Evolutionary conservation across 2,329 filamentous ascomycete genomes (phyloP).

Genomic region (Talaromyces verruculosus): DNA sequence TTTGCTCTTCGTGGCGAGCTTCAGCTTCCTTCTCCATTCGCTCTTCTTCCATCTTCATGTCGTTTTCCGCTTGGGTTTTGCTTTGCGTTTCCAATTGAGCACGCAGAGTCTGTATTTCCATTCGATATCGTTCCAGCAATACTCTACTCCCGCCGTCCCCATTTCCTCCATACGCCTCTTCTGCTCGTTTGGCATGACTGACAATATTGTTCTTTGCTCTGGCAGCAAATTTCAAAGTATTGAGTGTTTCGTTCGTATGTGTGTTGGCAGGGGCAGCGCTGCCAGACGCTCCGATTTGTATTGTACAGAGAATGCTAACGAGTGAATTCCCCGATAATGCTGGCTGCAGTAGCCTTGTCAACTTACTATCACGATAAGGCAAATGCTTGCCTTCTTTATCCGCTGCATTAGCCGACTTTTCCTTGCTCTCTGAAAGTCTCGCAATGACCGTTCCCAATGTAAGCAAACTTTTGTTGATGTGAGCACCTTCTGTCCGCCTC

Average conservation of each 20-base stretch:
- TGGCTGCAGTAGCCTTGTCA: constrained; percentile 87
- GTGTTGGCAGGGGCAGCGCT: constrained; percentile 69
- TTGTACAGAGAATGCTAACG: constrained; percentile 95
- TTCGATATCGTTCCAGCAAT: constrained; percentile 84
- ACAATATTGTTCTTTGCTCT: constrained; percentile 97
- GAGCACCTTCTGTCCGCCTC: constrained; percentile 86
- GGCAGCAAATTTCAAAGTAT: constrained; percentile 94
- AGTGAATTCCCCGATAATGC: constrained; percentile 90
- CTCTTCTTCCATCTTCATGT: constrained; percentile 65
- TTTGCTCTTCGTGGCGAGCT: constrained; percentile 89
- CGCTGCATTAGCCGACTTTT: constrained; percentile 68
- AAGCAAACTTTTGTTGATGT: constrained; percentile 97
- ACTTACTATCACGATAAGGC: constrained; percentile 95
- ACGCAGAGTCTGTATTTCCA: constrained; percentile 84
- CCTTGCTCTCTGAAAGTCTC: constrained; percentile 83
- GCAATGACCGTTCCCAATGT: constrained; percentile 95
- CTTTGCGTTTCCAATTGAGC: constrained; percentile 80
- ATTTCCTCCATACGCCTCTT: constrained; percentile 81
- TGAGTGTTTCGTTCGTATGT: constrained; percentile 85
- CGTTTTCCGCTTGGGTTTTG: constrained; percentile 63
- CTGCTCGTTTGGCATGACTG: constrained; percentile 91
- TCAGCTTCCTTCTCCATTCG: constrained; percentile 80
- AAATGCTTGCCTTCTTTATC: constrained; percentile 90
- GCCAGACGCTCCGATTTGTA: constrained; percentile 78
- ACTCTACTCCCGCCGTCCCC: constrained; percentile 80